Evolutionary conservation across 306 rosid genomes (phyloP).

Genomic region (Cucurbita moschata): DNA sequence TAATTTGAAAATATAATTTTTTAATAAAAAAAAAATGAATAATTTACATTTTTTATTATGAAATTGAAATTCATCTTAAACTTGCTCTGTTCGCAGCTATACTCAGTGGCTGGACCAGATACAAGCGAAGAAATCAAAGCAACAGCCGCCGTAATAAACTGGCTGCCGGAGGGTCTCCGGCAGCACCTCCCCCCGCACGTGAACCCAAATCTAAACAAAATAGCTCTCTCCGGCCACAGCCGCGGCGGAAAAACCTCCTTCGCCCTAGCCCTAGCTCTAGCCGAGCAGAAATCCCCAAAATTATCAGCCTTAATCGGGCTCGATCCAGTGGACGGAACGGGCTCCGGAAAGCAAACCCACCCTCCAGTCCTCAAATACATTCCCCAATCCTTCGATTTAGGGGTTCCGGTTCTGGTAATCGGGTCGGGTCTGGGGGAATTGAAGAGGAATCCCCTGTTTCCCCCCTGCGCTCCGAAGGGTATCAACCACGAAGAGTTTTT

Average conservation of each 20-base stretch:
- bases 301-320: constrained; percentile 66
- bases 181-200: constrained; percentile 35
- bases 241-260: constrained; percentile 81
- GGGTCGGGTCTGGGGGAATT: constrained; percentile 65
- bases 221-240: constrained; percentile 70
- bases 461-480: constrained; percentile 74
- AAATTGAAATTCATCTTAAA: neutral
- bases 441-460: constrained; percentile 38
- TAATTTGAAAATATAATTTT: no score
- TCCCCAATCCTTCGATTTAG: constrained; percentile 49
- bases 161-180: constrained; percentile 51
- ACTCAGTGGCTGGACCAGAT: constrained; percentile 49
- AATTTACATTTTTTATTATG: no score
- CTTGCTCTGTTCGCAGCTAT: constrained; percentile 34
- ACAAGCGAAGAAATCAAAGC: constrained; percentile 43
- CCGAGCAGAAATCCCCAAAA: constrained; percentile 26
- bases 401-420: constrained; percentile 44
- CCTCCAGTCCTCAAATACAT: constrained; percentile 64
- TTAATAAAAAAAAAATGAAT: no score
- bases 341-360: constrained; percentile 58
- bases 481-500: constrained; percentile 67
- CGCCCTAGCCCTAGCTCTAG: constrained; percentile 63
- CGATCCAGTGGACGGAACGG: constrained; percentile 87
- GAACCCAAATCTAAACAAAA: constrained; percentile 30
- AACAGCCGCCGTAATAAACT: constrained; percentile 44